A percentile compares a stretch with the other conserved stretches of the same genome.
Evolutionary conservation across 805 yeast genomes (phyloP).

Genomic region (Zygoascus tannicola): DNA sequence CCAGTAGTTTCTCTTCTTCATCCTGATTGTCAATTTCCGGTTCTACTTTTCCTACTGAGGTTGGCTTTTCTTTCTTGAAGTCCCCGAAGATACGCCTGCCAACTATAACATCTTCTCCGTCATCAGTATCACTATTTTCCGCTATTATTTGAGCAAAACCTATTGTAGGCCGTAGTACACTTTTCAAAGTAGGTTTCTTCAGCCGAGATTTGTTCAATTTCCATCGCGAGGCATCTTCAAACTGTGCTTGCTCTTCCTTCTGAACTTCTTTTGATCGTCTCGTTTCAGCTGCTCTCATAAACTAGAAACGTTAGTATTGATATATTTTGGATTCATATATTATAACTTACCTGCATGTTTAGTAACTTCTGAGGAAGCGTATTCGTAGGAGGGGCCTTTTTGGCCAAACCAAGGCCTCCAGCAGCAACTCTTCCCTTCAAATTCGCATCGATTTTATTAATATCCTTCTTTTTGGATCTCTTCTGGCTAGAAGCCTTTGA

Average conservation of each 20-base stretch:
- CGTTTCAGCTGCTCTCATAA: conserved; percentile 24
- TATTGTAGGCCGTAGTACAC: not conserved
- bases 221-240: conserved; percentile 23
- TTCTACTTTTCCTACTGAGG: not conserved
- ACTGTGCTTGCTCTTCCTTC: conserved; percentile 17
- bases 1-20: not conserved
- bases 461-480: conserved; percentile 1
- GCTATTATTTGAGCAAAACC: conserved; percentile 11
- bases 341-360: conserved; percentile 70
- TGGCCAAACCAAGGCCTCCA: not conserved
- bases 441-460: too few relatives aligned
- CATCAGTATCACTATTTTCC: not conserved
- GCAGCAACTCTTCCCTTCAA: not conserved
- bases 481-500: not conserved
- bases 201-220: not conserved
- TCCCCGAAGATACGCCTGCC: conserved; percentile 24
- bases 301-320: conserved; percentile 16
- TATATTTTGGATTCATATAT: not conserved
- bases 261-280: conserved; percentile 27
- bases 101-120: not conserved
- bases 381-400: conserved; percentile 20
- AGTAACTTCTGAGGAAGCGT: conserved; percentile 57
- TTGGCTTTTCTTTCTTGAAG: conserved; percentile 3
- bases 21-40: not conserved
- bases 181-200: not conserved